Conservation (phyloP, 768 basidiomycete genomes). For the Naganishia kalamii region DNA sequence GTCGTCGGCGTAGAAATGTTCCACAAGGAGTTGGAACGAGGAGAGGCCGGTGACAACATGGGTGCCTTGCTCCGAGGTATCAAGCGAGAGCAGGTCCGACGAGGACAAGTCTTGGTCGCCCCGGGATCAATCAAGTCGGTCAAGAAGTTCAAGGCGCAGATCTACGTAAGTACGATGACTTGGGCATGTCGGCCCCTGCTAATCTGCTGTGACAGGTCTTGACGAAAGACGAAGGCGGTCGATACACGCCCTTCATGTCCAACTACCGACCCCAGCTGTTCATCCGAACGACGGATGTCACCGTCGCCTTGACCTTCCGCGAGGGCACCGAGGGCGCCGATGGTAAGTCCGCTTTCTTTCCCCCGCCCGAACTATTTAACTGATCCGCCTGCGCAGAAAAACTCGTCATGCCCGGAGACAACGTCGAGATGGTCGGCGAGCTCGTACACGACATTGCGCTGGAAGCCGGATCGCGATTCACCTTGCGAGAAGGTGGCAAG, state of each 20-base stretch:
- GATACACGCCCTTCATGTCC: slow-evolving; percentile 66
- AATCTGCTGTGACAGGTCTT: slow-evolving; percentile 54
- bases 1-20: slow-evolving; percentile 66
- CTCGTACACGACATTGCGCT: slow-evolving; percentile 79
- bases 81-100: slow-evolving; percentile 90
- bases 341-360: slow-evolving; percentile 69
- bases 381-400: not conserved
- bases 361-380: not conserved
- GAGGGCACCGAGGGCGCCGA: slow-evolving; percentile 69
- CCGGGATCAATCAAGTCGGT: slow-evolving; percentile 90
- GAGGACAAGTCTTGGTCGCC: slow-evolving; percentile 82
- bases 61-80: slow-evolving; percentile 91
- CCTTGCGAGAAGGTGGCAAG: slow-evolving; percentile 87
- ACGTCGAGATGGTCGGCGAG: slow-evolving; percentile 82
- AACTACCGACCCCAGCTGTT: slow-evolving; percentile 94
- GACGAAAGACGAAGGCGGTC: slow-evolving; percentile 71
- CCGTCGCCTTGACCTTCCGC: slow-evolving; percentile 76
- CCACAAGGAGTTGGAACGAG: slow-evolving; percentile 97
- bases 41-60: slow-evolving; percentile 99
- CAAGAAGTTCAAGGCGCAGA: slow-evolving; percentile 87
- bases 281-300: slow-evolving; percentile 91
- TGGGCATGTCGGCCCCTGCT: not conserved
- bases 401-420: slow-evolving; percentile 95
- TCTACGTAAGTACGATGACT: slow-evolving; percentile 54
- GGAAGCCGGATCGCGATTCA: slow-evolving; percentile 85